phyloP scores from a whole-genome alignment of 371 early-diverging fungal genomes.

The Actinomucor elegans region DNA sequence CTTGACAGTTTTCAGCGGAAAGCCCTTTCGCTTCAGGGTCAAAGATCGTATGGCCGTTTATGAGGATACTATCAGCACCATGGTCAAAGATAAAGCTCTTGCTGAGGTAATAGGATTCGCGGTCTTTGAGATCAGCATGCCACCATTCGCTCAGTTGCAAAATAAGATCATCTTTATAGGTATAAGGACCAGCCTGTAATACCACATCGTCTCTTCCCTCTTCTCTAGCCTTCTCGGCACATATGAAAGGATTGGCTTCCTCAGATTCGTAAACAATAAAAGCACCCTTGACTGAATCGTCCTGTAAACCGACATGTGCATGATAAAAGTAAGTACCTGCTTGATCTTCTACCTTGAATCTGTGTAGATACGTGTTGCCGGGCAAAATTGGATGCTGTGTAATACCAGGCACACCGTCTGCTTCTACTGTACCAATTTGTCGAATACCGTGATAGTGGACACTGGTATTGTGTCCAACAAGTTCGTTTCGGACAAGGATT shows the following conservation, averaged over 20 bases:
- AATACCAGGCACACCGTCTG: constrained; percentile 47
- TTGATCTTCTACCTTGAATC: constrained; percentile 34
- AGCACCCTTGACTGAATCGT: constrained; percentile 36
- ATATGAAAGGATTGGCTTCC: constrained; percentile 22
- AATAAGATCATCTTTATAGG: constrained; percentile 45
- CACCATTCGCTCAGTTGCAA: constrained; percentile 48
- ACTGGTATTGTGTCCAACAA: constrained; percentile 5
- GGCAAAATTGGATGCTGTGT: constrained; percentile 40
- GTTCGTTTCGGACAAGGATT: constrained; percentile 40
- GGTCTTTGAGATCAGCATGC: constrained; percentile 26
- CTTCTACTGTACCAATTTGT: constrained; percentile 32
- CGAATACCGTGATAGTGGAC: constrained; percentile 50
- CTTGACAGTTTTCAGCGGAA: constrained; percentile 17
- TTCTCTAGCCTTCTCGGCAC: background rate
- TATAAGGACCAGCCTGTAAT: constrained; percentile 32
- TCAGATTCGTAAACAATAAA: constrained; percentile 46
- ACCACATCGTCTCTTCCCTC: too few relatives aligned
- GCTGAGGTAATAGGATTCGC: constrained; percentile 25
- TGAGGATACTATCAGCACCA: constrained; percentile 39
- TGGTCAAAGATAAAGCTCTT: constrained; percentile 21
- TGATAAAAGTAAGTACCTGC: constrained; percentile 51
- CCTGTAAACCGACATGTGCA: constrained; percentile 45
- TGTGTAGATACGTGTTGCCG: constrained; percentile 26
- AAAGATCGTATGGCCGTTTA: constrained; percentile 41
- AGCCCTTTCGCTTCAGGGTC: background rate